Evolutionary conservation across 129 eudicot genomes (phyloP), one percentile per base, ranked within the genome.

Genomic region (Chrysanthemum makinoi): DNA sequence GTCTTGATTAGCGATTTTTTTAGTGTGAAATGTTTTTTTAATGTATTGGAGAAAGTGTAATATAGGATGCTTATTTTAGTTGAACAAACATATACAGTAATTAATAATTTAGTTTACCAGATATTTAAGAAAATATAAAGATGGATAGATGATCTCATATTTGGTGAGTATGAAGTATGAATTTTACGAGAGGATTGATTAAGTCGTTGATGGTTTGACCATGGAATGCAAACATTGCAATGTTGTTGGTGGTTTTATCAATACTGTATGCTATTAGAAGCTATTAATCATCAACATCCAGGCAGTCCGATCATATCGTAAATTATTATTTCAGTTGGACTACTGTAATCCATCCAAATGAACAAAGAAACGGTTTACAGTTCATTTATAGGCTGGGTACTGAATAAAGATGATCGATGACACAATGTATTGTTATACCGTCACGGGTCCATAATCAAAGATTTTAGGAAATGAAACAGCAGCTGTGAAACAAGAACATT

Each of bases 21-120:
- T 1, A 18, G 64, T 17, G 15, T 62, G 54, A 51, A 73, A 17
- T 72, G 33, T 62, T 50, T 62, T 6, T 63, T 18, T 30, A 51
- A 18, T 73, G 51, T 18, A 9, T 52, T 11, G 66, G 62, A 73
- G 54, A 48, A 73, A 11, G 69, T 62, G 70, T 62, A 30, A 61
- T 72, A 47, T 28, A 22, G 61, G 60, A 61, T 72, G 59, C 49
- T 72, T 59, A 46, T 1, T 47, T 62, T 73, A n/a, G 50, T 30
- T 30, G 19, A 62, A 24, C 14, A 62, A n/a, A 50, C 49, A 28
- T 49, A 46, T 35, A 8, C 46, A 6, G 46, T 39, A 39, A 39
- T 39, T 39, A 39, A 39, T 39, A 39, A 46, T 72, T 2, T n/a
- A 69, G 65, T 72, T 59, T 6, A 44, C 8, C 48, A 9, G 26